Conservation (phyloP, 1,139 yeast genomes). For the Kodamaea suecica region DNA sequence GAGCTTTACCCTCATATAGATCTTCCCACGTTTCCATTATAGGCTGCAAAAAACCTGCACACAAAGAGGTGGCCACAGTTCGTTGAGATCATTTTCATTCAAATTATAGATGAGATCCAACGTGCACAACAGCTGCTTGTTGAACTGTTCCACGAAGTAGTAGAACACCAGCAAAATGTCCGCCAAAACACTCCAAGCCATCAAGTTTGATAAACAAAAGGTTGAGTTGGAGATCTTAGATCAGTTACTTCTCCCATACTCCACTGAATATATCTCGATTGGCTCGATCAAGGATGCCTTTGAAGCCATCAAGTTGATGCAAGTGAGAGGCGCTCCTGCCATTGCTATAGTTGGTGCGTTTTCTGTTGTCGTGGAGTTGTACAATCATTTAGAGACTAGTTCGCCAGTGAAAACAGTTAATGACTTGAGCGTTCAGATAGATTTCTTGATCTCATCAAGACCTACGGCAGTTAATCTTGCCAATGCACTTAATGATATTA, state of each 20-base stretch:
- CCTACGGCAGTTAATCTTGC: conserved; percentile 95
- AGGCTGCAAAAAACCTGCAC: too few relatives aligned
- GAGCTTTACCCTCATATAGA: too few relatives aligned
- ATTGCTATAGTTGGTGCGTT: conserved; percentile 93
- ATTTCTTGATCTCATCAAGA: conserved; percentile 69
- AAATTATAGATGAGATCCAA: too few relatives aligned
- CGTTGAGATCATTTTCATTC: too few relatives aligned
- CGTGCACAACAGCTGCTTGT: too few relatives aligned
- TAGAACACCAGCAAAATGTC: too few relatives aligned
- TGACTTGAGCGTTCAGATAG: conserved; percentile 48
- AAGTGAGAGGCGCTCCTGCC: conserved; percentile 98
- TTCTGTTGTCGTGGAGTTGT: conserved; percentile 68
- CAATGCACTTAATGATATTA: conserved; percentile 68
- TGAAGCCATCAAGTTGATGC: conserved; percentile 81
- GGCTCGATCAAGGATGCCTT: conserved; percentile 67
- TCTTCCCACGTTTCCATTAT: too few relatives aligned
- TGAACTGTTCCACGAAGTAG: too few relatives aligned
- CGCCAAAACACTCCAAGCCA: conserved; percentile 54
- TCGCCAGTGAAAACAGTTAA: conserved; percentile 18
- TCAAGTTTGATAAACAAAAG: conserved; percentile 53
- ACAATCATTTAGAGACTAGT: conserved; percentile 17
- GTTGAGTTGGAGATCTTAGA: conserved; percentile 63
- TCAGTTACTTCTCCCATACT: conserved; percentile 79
- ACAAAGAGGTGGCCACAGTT: too few relatives aligned
- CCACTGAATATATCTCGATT: conserved; percentile 64